phyloP scores from a whole-genome alignment of 1,139 yeast species.

The Debaryomyces sp. region DNA sequence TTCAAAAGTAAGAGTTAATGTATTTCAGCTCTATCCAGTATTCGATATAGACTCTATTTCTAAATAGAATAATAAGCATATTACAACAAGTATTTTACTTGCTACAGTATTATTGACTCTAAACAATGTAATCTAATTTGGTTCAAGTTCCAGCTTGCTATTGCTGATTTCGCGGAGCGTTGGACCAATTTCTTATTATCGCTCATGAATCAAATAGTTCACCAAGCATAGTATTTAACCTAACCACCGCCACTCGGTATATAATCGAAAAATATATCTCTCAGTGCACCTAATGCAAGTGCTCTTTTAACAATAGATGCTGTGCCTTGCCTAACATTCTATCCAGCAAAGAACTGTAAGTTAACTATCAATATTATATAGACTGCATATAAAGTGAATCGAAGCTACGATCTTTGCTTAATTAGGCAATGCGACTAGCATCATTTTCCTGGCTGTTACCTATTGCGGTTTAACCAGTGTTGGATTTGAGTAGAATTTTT shows the following conservation, averaged over 20 bases:
- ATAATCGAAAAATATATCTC: not conserved
- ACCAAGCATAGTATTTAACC: not conserved
- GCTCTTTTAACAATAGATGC: not conserved
- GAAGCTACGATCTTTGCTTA: not conserved
- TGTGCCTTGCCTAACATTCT: not conserved
- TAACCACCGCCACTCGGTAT: not conserved
- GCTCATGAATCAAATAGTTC: not conserved
- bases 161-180: not conserved
- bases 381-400: not conserved
- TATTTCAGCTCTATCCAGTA: too few species aligned
- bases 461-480: not conserved
- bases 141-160: not conserved
- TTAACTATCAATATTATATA: too few species aligned
- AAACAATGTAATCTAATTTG: not conserved
- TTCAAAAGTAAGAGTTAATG: too few species aligned
- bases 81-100: too few species aligned
- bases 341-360: not conserved
- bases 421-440: conserved; percentile 7
- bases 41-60: too few species aligned
- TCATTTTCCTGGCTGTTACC: conserved; percentile 4
- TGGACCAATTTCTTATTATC: not conserved
- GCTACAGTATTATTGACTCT: too few species aligned
- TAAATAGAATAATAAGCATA: too few species aligned
- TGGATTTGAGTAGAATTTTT: not conserved
- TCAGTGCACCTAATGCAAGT: not conserved